Conservation (phyloP, 148 eudicot species). For the Heliamphora exappendiculata region DNA sequence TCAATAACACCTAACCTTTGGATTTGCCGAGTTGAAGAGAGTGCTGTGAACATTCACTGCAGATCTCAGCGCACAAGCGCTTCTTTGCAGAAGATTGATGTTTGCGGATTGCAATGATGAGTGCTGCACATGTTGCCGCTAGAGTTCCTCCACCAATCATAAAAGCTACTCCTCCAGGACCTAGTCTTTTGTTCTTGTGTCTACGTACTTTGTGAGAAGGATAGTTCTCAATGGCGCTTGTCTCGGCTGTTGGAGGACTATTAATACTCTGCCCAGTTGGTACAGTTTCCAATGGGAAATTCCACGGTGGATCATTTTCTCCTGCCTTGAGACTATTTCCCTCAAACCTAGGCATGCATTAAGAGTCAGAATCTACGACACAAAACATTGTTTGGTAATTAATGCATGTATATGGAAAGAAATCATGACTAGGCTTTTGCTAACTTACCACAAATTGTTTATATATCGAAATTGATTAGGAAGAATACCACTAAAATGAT, state of each 20-base stretch:
- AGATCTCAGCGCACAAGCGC: constrained; percentile 21
- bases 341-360: constrained; percentile 48
- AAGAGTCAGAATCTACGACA: background rate
- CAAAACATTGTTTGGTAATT: background rate
- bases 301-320: constrained; percentile 61
- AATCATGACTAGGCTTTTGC: background rate
- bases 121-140: constrained; percentile 38
- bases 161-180: constrained; percentile 42
- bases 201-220: constrained; percentile 28
- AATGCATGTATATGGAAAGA: background rate
- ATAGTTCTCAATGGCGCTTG: constrained; percentile 55
- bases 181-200: constrained; percentile 39
- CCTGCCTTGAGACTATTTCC: constrained; percentile 55
- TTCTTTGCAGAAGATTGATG: constrained; percentile 23
- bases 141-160: constrained; percentile 49
- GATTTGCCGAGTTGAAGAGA: constrained; percentile 45
- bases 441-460: constrained; percentile 62
- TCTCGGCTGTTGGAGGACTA: constrained; percentile 65
- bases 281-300: constrained; percentile 46
- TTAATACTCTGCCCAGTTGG: constrained; percentile 43
- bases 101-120: constrained; percentile 25
- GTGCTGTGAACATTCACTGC: constrained; percentile 33
- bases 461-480: constrained; percentile 67
- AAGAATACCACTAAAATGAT: constrained; percentile 85
- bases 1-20: constrained; percentile 42